Evolutionary conservation across 495 filamentous ascomycete species (phyloP).

Genomic region (Penicillium steckii): DNA sequence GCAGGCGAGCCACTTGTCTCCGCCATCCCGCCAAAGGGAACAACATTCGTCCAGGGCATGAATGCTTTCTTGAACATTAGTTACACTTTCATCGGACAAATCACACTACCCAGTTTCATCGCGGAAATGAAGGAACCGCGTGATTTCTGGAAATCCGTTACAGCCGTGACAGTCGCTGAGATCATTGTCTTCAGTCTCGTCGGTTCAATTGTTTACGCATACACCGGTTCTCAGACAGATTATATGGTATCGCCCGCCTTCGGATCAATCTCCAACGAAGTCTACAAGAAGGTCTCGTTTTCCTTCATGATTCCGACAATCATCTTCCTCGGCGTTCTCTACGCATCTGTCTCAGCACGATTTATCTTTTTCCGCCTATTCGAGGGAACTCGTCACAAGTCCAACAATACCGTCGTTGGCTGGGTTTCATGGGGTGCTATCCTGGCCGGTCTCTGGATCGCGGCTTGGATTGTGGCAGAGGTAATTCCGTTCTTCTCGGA

Average conservation of each 20-base stretch:
- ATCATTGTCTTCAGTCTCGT: constrained; percentile 77
- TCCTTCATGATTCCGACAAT: constrained; percentile 92
- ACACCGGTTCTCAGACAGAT: constrained; percentile 65
- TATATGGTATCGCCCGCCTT: constrained; percentile 83
- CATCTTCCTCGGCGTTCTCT: constrained; percentile 85
- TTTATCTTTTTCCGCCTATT: constrained; percentile 88
- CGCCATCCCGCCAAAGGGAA: constrained; percentile 63
- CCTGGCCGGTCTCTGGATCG: constrained; percentile 68
- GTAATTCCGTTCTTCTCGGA: constrained; percentile 91
- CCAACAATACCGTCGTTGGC: constrained; percentile 74
- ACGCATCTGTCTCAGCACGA: constrained; percentile 81
- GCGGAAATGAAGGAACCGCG: constrained; percentile 85
- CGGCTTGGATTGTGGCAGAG: constrained; percentile 81
- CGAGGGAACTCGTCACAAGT: constrained; percentile 71
- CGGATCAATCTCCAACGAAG: constrained; percentile 66
- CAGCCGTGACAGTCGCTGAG: constrained; percentile 82
- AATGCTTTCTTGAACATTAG: constrained; percentile 86
- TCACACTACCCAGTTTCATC: constrained; percentile 87
- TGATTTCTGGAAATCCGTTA: constrained; percentile 88
- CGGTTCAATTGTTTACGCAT: constrained; percentile 73
- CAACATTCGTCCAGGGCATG: constrained; percentile 74
- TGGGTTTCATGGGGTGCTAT: constrained; percentile 78
- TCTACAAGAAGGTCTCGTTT: constrained; percentile 80
- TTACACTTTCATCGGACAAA: constrained; percentile 92
- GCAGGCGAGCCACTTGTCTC: constrained; percentile 62